Base-by-base conservation (phyloP, 371 early-diverging fungal genomes). In the Mucor circinelloides region DNA sequence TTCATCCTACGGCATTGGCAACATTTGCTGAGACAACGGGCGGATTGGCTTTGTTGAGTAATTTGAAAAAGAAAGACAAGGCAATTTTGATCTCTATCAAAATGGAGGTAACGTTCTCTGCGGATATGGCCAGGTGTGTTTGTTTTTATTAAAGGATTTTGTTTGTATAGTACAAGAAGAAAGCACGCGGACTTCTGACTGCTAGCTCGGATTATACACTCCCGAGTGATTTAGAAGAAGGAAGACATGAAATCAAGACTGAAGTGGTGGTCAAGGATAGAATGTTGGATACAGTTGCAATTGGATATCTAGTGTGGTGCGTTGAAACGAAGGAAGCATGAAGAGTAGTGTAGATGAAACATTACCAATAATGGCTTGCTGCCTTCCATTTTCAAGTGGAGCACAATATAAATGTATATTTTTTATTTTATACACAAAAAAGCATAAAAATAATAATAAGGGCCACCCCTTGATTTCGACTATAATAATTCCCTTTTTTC, bases 21-120 rank as follows among this genome's bases (percentile, higher is more conserved):
- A 86, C 87, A n/a, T 85, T 88, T 77, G 85, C 87, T 2, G 87
- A 88, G 55, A 85, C 85, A n/a, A 81, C 86, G 6, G 87, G 88
- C 17, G 82, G 79, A 38, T 75, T 88, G 28, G 85, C 84, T 0
- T 67, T 85, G 5, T 60, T 84, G 13, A 84, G 85, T 32, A 69
- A 63, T 23, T 65, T 82, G 0, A 66, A 84, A 9, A 75, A 72
- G 25, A 74, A 85, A 38, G 85, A 87, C 66, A 70, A 79, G 57
- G 84, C 81, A 30, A 78, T 78, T 38, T 63, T 87, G 34, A 70
- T 72, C 21, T 77, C 80, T 23, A 72, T 87, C 36, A 82, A 72
- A 55, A 76, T 85, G 61, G 87, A 87, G 73, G 87, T 85, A 85
- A 78, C 34, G 1, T n/a, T 21, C 7, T 50, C 9, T 44, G 42